A percentile compares a stretch with the other conserved stretches of the same genome.
These are phyloP conservation scores for Chaetothyriales sp. DNA, from an alignment of 2,329 filamentous ascomycete genomes.

Conservation along the genomic window DNA sequence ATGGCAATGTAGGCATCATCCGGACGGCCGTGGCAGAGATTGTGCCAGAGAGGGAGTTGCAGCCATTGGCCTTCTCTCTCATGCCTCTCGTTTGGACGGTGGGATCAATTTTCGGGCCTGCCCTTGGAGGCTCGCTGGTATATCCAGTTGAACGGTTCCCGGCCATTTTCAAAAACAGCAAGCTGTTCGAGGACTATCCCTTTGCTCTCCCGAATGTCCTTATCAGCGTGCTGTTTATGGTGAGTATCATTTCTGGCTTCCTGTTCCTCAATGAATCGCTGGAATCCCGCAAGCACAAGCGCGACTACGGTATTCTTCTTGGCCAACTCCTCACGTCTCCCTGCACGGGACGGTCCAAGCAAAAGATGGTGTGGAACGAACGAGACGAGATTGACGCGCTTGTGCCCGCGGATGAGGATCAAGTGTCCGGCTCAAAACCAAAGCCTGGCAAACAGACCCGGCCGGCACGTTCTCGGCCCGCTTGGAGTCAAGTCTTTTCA, in stretches of 20 bases:
- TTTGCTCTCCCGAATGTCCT: constrained; percentile 76
- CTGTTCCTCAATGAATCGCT: constrained; percentile 82
- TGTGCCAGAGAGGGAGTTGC: constrained; percentile 71
- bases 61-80: constrained; percentile 76
- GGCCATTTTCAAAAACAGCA: constrained; percentile 47
- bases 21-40: constrained; percentile 85
- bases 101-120: constrained; percentile 74
- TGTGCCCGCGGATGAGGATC: constrained; percentile 17
- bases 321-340: constrained; percentile 48
- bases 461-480: not conserved
- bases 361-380: constrained; percentile 14
- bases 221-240: constrained; percentile 57
- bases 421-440: constrained; percentile 7
- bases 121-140: constrained; percentile 73
- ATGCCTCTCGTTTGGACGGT: constrained; percentile 89
- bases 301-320: constrained; percentile 61
- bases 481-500: constrained; percentile 52
- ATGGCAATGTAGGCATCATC: constrained; percentile 90
- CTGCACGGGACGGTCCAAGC: constrained; percentile 19
- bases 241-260: constrained; percentile 57
- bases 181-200: constrained; percentile 60
- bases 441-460: constrained; percentile 10
- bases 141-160: constrained; percentile 65
- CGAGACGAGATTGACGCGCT: constrained; percentile 20
- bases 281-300: constrained; percentile 49